Percentiles rank a stretch among this genome's conserved stretches.
Conservation (phyloP, 768 basidiomycete species). For the Pleurotus pulmonarius region DNA sequence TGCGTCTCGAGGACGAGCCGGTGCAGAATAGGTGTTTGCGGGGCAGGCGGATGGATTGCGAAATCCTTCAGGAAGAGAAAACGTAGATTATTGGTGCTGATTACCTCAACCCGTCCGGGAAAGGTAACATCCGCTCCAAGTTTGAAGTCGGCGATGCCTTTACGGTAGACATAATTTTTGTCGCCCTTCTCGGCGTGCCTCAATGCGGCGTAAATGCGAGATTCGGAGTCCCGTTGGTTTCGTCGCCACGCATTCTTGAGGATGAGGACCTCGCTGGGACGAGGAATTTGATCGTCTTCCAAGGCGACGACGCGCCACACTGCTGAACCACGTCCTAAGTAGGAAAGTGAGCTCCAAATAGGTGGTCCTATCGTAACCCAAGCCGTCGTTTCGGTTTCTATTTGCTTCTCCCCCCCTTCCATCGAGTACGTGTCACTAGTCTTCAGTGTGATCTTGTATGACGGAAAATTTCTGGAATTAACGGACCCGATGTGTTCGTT, state of each 20-base stretch:
- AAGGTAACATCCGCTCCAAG: constrained; percentile 13
- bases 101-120: constrained; percentile 8
- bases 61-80: too few species aligned
- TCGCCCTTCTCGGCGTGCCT: constrained; percentile 1
- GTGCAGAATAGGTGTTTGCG: constrained; percentile 11
- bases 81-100: constrained; percentile 8
- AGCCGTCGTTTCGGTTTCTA: not conserved
- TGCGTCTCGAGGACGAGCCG: constrained; percentile 13
- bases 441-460: not conserved
- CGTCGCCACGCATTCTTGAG: constrained; percentile 16
- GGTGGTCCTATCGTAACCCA: constrained; percentile 17
- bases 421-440: not conserved
- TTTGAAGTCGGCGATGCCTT: constrained; percentile 15
- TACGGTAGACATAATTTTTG: too few species aligned
- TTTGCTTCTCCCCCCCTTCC: constrained; percentile 1
- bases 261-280: constrained; percentile 7
- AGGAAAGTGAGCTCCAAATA: constrained; percentile 16
- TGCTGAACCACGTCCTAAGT: constrained; percentile 14
- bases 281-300: not conserved
- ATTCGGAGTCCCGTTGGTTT: constrained; percentile 10
- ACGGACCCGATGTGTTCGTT: too few species aligned
- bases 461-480: too few species aligned
- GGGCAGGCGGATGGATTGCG: not conserved
- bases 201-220: constrained; percentile 12
- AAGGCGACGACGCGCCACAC: constrained; percentile 11